Conservation (phyloP, 768 basidiomycete species). For the Phylloporus scabripes region DNA sequence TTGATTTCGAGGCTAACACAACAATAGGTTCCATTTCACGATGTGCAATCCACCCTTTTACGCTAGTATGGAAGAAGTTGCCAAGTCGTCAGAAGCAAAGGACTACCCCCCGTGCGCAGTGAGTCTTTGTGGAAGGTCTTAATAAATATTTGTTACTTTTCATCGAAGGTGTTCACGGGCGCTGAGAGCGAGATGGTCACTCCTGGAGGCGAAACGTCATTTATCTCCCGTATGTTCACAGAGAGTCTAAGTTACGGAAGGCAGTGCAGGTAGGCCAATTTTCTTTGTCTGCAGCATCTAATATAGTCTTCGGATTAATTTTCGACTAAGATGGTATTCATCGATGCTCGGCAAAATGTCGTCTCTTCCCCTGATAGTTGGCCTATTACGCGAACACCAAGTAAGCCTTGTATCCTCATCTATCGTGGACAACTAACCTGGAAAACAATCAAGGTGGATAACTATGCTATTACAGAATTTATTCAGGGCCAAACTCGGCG, state of each 20-base stretch:
- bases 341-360: conserved; percentile 88
- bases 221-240: conserved; percentile 69
- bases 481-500: conserved; percentile 83
- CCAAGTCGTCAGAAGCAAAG: conserved; percentile 54
- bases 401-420: conserved; percentile 29
- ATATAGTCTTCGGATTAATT: not conserved
- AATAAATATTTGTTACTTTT: not conserved
- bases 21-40: conserved; percentile 59
- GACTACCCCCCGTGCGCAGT: conserved; percentile 66
- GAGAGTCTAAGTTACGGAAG: conserved; percentile 56
- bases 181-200: conserved; percentile 86
- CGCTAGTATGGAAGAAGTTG: conserved; percentile 62
- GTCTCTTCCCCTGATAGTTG: conserved; percentile 60
- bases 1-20: not conserved
- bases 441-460: conserved; percentile 53
- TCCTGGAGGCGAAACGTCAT: conserved; percentile 75
- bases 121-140: conserved; percentile 17
- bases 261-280: conserved; percentile 49
- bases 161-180: conserved; percentile 73
- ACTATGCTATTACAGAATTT: conserved; percentile 83
- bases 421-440: not conserved
- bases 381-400: conserved; percentile 40
- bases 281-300: not conserved
- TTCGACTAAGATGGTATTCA: conserved; percentile 68
- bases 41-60: conserved; percentile 99